Base-by-base conservation (phyloP, 2,329 filamentous ascomycete species). In the Neopestalotiopsis sp. region DNA sequence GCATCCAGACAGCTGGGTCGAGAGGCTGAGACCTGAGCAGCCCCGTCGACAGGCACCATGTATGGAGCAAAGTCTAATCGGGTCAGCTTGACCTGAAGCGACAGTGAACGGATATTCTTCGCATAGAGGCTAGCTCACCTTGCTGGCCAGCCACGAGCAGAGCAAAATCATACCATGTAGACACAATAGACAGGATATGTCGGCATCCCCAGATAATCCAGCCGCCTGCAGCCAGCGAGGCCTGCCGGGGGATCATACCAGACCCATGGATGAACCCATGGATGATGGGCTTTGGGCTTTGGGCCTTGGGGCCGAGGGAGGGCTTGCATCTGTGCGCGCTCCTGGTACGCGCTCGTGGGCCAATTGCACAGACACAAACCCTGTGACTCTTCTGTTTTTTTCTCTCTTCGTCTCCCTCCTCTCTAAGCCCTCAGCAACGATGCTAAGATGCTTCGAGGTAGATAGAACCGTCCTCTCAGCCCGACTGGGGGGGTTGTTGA, bases 1-100 rank as follows among this genome's bases (percentile, higher is more conserved):
- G 57, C 20, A 14, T 4, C 57, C 57, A n/a, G 57, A 34, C 10
- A 30, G 30, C 57, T 34, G 57, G 57, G 57, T 24, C 20, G 45
- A 28, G 57, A 59, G 30, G 30, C 57, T 34, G 57, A 59, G 57
- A 34, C 57, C 57, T 59, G 57, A 59, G 28, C 57, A 24, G 45
- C 45, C 45, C 45, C 34, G 34, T 38, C 34, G 14, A n/a, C 45
- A 52, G 45, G 45, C 45, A 52, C 45, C 45, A 52, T 52, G 45
- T 52, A 17, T n/a, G 7, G 45, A 52, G 20, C 17, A 52, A 52
- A 52, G 20, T 17, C 45, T 9, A 52, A 52, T 24, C 45, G 45
- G n/a, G 45, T 52, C 45, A 20, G 6, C 4, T 52, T 52, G 34
- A 38, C 45, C 45, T n/a, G 17, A 7, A 52, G 45, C 45, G n/a